phyloP scores from a whole-genome alignment of 768 basidiomycete genomes.

The Pleurotus djamor region DNA sequence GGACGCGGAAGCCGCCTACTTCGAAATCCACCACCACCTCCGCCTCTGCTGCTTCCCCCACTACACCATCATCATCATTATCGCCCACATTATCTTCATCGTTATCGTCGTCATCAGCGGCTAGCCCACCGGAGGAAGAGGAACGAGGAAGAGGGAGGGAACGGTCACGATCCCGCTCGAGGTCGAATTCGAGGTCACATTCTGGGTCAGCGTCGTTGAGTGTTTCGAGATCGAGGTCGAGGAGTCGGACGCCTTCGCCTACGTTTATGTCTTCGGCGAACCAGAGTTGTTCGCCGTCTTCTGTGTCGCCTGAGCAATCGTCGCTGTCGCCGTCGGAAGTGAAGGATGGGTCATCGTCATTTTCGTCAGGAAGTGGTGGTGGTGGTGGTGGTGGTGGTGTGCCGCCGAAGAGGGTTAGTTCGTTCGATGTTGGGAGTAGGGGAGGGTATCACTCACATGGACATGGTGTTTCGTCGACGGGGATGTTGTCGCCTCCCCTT shows the following conservation, averaged over 20 bases:
- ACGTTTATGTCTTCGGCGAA: slow-evolving; percentile 20
- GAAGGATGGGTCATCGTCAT: slow-evolving; percentile 17
- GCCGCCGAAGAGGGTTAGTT: slow-evolving; percentile 6
- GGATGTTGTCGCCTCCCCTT: slow-evolving; percentile 21
- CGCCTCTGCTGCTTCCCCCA: too few species aligned
- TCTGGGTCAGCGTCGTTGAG: slow-evolving; percentile 9
- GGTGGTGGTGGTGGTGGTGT: too few species aligned
- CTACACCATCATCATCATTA: too few species aligned
- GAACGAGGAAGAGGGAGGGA: slow-evolving; percentile 23
- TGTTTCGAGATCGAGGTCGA: slow-evolving; percentile 32
- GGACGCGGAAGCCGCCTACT: neutral
- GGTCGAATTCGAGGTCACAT: slow-evolving; percentile 26
- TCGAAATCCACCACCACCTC: neutral
- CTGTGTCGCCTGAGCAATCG: slow-evolving; percentile 12
- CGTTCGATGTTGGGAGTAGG: neutral
- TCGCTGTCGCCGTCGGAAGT: slow-evolving; percentile 13
- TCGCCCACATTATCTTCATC: too few species aligned
- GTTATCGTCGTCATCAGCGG: too few species aligned
- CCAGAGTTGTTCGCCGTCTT: too few species aligned
- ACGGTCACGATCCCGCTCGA: slow-evolving; percentile 24
- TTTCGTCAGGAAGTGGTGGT: too few species aligned
- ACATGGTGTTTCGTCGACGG: slow-evolving; percentile 12
- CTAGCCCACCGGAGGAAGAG: slow-evolving; percentile 1
- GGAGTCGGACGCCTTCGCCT: slow-evolving; percentile 39
- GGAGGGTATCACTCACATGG: slow-evolving; percentile 1